Evolutionary conservation across 176 grass and related monocot genomes (phyloP).

Genomic region (Juncus inflexus): DNA sequence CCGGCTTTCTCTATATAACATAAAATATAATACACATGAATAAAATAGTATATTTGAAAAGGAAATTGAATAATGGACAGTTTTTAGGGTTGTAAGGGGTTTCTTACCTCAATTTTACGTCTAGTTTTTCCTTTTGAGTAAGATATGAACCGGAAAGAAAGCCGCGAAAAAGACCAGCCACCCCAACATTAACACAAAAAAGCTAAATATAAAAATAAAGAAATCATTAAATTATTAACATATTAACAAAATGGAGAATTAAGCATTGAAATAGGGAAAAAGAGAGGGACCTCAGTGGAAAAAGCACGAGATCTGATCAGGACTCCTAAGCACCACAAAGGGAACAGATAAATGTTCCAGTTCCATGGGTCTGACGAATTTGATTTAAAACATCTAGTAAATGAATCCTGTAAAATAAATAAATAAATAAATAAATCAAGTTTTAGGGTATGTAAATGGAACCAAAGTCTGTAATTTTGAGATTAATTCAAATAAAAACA

Average conservation of each 20-base stretch:
- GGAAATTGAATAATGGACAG: too few species aligned
- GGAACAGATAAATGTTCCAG: conserved; percentile 98
- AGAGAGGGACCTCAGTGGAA: conserved; percentile 60
- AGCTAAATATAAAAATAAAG: too few species aligned
- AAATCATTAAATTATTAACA: too few species aligned
- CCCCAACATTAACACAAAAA: conserved; percentile 56
- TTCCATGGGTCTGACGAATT: conserved; percentile 99
- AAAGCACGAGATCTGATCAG: too few species aligned
- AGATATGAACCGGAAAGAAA: conserved; percentile 80
- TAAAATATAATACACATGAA: conserved; percentile 14
- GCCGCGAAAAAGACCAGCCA: conserved; percentile 85
- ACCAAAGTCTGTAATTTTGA: too few species aligned
- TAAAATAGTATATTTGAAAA: conserved; percentile 3
- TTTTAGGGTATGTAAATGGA: too few species aligned
- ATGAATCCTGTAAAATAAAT: too few species aligned
- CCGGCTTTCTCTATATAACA: conserved; percentile 64
- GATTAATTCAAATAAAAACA: too few species aligned
- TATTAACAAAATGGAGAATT: too few species aligned
- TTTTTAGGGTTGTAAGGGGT: too few species aligned
- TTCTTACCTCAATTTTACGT: conserved; percentile 80
- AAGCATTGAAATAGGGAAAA: conserved; percentile 1
- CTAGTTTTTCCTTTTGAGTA: conserved; percentile 75
- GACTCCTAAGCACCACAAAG: conserved; percentile 93
- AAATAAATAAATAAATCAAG: conserved; percentile 5
- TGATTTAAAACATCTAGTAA: conserved; percentile 95